Conservation (phyloP, 2,329 filamentous ascomycete genomes). For the Botrytis byssoidea region DNA sequence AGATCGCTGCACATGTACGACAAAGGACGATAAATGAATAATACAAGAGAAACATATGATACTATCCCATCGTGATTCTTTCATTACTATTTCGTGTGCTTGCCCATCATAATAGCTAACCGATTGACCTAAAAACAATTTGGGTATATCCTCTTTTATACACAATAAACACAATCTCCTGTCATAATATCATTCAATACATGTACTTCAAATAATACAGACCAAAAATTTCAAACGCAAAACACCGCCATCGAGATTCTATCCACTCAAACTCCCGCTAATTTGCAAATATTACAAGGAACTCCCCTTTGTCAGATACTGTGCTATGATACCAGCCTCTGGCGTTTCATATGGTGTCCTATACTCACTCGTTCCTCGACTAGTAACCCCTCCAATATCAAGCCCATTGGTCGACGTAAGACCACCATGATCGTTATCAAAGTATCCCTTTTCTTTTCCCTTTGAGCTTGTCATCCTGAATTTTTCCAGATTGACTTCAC, state of each 20-base stretch:
- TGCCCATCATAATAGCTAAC: not conserved
- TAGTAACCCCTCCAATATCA: slow-evolving; percentile 2
- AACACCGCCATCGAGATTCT: not conserved
- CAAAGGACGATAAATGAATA: not conserved
- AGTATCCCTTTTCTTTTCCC: slow-evolving; percentile 10
- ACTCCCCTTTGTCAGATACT: slow-evolving; percentile 11
- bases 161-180: not conserved
- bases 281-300: slow-evolving; percentile 13
- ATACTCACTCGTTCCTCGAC: slow-evolving; percentile 13
- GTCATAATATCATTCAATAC: slow-evolving; percentile 12
- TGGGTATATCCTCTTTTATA: slow-evolving; percentile 19
- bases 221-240: not conserved
- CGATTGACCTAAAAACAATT: slow-evolving; percentile 1
- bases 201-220: slow-evolving; percentile 12
- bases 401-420: not conserved
- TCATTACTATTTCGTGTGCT: slow-evolving; percentile 8
- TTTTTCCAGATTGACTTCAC: slow-evolving; percentile 25
- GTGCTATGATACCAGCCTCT: slow-evolving; percentile 9
- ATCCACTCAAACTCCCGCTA: slow-evolving; percentile 14
- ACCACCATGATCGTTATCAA: slow-evolving; percentile 11
- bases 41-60: not conserved
- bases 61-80: not conserved
- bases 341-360: slow-evolving; percentile 2
- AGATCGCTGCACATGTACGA: not conserved
- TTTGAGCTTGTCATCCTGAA: slow-evolving; percentile 1